Evolutionary conservation across 805 yeast genomes (phyloP).

Genomic region (Kregervanrija fluxuum): DNA sequence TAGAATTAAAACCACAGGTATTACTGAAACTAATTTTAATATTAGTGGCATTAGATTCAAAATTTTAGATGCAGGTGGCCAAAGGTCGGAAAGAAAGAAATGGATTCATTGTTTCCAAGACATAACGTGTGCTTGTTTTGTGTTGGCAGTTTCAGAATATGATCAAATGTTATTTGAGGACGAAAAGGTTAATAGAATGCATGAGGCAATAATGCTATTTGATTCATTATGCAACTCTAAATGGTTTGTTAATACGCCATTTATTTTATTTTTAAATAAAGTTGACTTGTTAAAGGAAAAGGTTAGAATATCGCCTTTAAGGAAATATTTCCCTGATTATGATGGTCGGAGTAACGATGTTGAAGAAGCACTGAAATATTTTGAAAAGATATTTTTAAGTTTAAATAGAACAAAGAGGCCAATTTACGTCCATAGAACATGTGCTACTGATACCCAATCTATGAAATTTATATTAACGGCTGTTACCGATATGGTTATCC

Average conservation of each 20-base stretch:
- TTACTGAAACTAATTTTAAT: constrained; percentile 75
- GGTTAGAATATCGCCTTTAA: constrained; percentile 56
- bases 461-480: constrained; percentile 90
- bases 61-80: constrained; percentile 96
- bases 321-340: constrained; percentile 72
- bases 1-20: constrained; percentile 92
- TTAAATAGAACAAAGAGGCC: constrained; percentile 61
- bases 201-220: constrained; percentile 79
- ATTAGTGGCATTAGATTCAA: constrained; percentile 60
- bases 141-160: constrained; percentile 84
- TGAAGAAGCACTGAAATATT: constrained; percentile 61
- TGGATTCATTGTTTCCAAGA: constrained; percentile 95
- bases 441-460: constrained; percentile 87
- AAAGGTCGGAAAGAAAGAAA: constrained; percentile 80
- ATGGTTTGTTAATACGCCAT: constrained; percentile 83
- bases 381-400: constrained; percentile 59
- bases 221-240: constrained; percentile 75
- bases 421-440: constrained; percentile 86
- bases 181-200: constrained; percentile 81
- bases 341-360: constrained; percentile 56
- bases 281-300: constrained; percentile 75
- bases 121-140: constrained; percentile 81
- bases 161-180: constrained; percentile 92
- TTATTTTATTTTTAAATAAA: constrained; percentile 84
- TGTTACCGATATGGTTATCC: constrained; percentile 85